Evolutionary conservation across 495 filamentous ascomycete species (phyloP).

Genomic region (Pseudoneurospora amorphoporcata): DNA sequence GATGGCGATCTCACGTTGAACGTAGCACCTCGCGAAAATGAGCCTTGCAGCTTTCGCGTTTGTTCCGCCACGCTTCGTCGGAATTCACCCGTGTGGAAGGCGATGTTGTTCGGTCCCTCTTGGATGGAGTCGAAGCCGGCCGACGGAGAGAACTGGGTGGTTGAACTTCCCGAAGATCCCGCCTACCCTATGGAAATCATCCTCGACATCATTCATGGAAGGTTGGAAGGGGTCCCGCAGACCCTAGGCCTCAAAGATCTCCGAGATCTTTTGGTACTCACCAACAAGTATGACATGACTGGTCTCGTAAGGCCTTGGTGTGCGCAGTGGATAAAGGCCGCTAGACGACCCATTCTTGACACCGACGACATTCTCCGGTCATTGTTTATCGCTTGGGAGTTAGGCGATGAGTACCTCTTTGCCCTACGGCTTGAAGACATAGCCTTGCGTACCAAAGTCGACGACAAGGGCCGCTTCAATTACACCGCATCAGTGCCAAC

Average conservation of each 20-base stretch:
- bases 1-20: slow-evolving; percentile 1
- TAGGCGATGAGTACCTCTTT: neutral
- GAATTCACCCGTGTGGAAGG: slow-evolving; percentile 19
- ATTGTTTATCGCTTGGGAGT: neutral
- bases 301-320: slow-evolving; percentile 16
- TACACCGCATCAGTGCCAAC: neutral
- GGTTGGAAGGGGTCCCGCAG: slow-evolving; percentile 10
- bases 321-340: slow-evolving; percentile 6
- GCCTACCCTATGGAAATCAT: neutral
- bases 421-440: neutral
- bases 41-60: slow-evolving; percentile 7
- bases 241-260: slow-evolving; percentile 5
- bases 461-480: neutral
- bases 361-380: neutral
- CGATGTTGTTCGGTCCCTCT: slow-evolving; percentile 12
- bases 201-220: slow-evolving; percentile 18
- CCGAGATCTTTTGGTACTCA: slow-evolving; percentile 14
- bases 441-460: neutral
- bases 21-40: neutral
- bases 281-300: slow-evolving; percentile 21
- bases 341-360: neutral
- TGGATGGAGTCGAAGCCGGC: slow-evolving; percentile 18
- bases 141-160: slow-evolving; percentile 5
- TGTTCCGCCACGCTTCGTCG: slow-evolving; percentile 14
- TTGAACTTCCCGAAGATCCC: slow-evolving; percentile 19